A percentile compares a stretch with the other conserved stretches of the same genome.
Evolutionary conservation across 2,329 filamentous ascomycete genomes (phyloP).

Genomic region (Leptoxyphium fumago): DNA sequence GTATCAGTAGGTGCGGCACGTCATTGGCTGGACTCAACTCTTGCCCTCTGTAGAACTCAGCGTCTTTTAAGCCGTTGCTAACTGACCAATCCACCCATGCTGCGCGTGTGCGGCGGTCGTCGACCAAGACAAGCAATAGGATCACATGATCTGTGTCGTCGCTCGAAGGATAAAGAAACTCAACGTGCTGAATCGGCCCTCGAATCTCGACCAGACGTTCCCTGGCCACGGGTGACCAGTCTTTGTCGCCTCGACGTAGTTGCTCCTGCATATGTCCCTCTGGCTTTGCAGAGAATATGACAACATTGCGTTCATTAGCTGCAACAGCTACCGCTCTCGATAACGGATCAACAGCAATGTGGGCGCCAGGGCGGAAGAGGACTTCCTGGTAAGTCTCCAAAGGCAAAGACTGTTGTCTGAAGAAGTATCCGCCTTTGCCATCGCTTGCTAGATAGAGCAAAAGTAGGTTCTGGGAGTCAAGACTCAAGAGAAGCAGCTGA

Average conservation of each 20-base stretch:
- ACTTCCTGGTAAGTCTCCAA: slow-evolving; percentile 40
- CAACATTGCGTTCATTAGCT: slow-evolving; percentile 54
- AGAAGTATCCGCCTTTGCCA: slow-evolving; percentile 36
- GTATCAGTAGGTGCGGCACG: slow-evolving; percentile 25
- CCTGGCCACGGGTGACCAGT: slow-evolving; percentile 44
- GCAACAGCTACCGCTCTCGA: slow-evolving; percentile 51
- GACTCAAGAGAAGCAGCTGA: slow-evolving; percentile 65
- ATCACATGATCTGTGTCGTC: slow-evolving; percentile 54
- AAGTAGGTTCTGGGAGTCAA: slow-evolving; percentile 57
- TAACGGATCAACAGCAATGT: slow-evolving; percentile 66
- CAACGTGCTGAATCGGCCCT: slow-evolving; percentile 71
- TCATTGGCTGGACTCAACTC: slow-evolving; percentile 9
- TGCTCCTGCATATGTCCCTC: slow-evolving; percentile 36
- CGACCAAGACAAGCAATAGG: slow-evolving; percentile 49
- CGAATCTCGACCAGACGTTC: slow-evolving; percentile 37
- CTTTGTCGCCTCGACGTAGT: slow-evolving; percentile 30
- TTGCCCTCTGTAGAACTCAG: slow-evolving; percentile 11
- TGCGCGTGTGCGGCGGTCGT: slow-evolving; percentile 28
- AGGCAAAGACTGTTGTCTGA: slow-evolving; percentile 45
- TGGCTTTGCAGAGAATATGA: slow-evolving; percentile 54
- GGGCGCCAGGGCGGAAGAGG: slow-evolving; percentile 42
- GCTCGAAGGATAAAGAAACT: slow-evolving; percentile 61
- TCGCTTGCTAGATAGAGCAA: slow-evolving; percentile 54
- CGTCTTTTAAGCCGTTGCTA: slow-evolving; percentile 7
- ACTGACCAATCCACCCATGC: slow-evolving; percentile 18